A percentile compares a stretch with the other conserved stretches of the same genome.
Conservation (phyloP, 148 eudicot species). For the Nyssa sinensis region DNA sequence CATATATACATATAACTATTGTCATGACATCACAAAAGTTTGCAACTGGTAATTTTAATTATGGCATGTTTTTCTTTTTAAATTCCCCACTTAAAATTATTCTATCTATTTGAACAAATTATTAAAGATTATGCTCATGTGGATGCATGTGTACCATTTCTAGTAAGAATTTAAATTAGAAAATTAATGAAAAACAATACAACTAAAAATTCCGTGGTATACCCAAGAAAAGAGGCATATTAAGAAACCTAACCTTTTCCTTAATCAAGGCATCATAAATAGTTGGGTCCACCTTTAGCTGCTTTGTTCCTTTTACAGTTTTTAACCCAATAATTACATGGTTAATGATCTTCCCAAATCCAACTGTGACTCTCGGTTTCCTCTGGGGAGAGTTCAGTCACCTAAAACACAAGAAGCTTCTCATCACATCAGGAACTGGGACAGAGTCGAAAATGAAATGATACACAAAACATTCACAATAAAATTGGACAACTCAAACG, state of each 20-base stretch:
- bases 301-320: slow-evolving; percentile 96
- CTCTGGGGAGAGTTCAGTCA: slow-evolving; percentile 97
- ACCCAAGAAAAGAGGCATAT: neutral
- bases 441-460: neutral
- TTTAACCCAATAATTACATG: slow-evolving; percentile 94
- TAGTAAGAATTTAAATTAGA: too few species aligned
- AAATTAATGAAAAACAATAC: neutral
- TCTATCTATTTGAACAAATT: too few species aligned
- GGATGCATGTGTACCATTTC: too few species aligned
- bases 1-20: too few species aligned
- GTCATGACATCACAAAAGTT: too few species aligned
- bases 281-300: slow-evolving; percentile 91
- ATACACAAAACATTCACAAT: too few species aligned
- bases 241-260: slow-evolving; percentile 65
- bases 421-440: neutral
- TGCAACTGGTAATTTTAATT: too few species aligned
- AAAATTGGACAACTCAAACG: too few species aligned
- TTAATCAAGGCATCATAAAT: slow-evolving; percentile 95
- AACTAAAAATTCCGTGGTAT: neutral
- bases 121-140: too few species aligned
- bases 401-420: slow-evolving; percentile 40
- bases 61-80: too few species aligned
- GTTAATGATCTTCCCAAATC: slow-evolving; percentile 93
- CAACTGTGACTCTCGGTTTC: slow-evolving; percentile 97
- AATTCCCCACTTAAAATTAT: too few species aligned